Conservation (phyloP, 345 rosid genomes). For the Arabidopsis suecica region DNA sequence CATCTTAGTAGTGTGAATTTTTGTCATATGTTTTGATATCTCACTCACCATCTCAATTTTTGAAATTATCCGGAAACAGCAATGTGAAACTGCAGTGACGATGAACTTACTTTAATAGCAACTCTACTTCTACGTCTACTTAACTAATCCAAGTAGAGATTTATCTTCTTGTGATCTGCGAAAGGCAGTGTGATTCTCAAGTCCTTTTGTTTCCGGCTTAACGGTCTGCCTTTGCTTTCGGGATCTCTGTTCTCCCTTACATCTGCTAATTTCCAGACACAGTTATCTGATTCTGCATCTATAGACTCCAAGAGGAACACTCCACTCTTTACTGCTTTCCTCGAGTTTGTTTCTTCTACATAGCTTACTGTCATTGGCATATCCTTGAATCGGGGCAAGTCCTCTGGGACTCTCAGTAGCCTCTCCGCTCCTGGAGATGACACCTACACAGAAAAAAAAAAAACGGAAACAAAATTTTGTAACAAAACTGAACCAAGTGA, state of each 20-base stretch:
- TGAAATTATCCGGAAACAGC: not conserved
- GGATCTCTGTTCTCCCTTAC: constrained; percentile 87
- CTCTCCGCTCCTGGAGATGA: constrained; percentile 95
- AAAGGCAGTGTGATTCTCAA: constrained; percentile 71
- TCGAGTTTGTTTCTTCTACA: constrained; percentile 51
- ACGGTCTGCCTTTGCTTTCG: constrained; percentile 73
- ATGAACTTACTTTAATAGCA: constrained; percentile 19
- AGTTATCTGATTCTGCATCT: constrained; percentile 60
- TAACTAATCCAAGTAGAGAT: constrained; percentile 64
- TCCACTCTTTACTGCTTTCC: constrained; percentile 52
- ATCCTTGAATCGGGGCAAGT: constrained; percentile 67
- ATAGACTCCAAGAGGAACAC: constrained; percentile 69
- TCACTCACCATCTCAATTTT: constrained; percentile 17
- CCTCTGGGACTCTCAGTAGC: constrained; percentile 75
- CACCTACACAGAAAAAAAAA: constrained; percentile 55
- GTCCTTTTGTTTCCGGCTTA: constrained; percentile 78
- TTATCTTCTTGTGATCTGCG: constrained; percentile 57
- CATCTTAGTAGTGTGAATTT: constrained; percentile 9
- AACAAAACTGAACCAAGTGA: not conserved
- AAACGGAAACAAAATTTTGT: not conserved
- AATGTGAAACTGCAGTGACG: not conserved
- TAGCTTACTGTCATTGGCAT: constrained; percentile 78
- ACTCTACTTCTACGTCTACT: not conserved
- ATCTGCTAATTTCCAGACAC: constrained; percentile 86
- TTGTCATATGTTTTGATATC: constrained; percentile 20